phyloP scores from a whole-genome alignment of 148 eudicot species.

The Rhododendron williamsianum region DNA sequence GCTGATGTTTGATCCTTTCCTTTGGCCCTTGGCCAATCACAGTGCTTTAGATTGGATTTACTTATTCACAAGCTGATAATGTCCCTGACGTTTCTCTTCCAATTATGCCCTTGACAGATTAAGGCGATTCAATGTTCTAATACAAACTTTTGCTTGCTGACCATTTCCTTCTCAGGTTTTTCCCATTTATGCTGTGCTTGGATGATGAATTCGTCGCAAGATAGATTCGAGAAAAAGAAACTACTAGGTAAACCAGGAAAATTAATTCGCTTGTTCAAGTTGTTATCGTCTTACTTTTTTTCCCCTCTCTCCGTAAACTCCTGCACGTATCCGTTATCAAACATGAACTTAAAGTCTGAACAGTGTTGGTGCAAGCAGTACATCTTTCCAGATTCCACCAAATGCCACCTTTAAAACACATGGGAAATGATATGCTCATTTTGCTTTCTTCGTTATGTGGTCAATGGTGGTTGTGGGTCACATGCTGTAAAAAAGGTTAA shows the following conservation, averaged over 20 bases:
- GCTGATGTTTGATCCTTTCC: background rate
- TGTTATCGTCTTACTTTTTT: background rate
- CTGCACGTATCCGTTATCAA: background rate
- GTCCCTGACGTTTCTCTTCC: background rate
- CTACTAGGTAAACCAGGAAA: background rate
- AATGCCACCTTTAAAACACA: constrained; percentile 2
- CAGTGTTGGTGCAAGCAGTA: background rate
- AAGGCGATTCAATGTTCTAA: background rate
- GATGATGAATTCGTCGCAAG: background rate
- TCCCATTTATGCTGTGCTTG: background rate
- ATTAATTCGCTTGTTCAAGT: background rate
- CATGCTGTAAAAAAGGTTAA: background rate
- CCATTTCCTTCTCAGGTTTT: background rate
- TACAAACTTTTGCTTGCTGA: background rate
- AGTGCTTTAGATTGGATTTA: background rate
- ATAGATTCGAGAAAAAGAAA: background rate
- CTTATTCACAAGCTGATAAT: background rate
- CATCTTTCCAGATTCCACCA: background rate
- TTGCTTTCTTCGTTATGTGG: background rate
- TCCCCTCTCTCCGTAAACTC: background rate
- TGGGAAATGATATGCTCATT: background rate
- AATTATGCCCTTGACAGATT: background rate
- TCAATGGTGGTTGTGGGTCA: constrained; percentile 7
- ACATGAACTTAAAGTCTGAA: background rate
- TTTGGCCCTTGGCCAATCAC: background rate